phyloP scores from a whole-genome alignment of 1,139 yeast genomes.

The Saccharomyces pastorianus region DNA sequence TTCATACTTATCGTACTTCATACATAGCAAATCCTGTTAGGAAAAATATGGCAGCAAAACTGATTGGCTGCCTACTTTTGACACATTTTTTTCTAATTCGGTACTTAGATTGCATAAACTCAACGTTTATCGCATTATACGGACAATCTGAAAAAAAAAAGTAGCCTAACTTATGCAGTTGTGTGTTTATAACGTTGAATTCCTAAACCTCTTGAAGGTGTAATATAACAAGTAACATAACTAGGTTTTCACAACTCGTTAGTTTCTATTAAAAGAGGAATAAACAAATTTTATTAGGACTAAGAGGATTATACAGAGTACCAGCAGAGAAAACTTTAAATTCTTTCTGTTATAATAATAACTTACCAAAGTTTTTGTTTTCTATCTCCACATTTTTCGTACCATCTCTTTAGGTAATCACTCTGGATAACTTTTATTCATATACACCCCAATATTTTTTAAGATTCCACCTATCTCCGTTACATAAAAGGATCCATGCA shows the following conservation, averaged over 20 bases:
- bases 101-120: background rate
- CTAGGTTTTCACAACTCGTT: background rate
- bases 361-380: background rate
- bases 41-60: background rate
- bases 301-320: background rate
- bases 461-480: background rate
- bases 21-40: background rate
- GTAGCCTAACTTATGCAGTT: background rate
- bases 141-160: background rate
- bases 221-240: background rate
- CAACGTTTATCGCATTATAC: background rate
- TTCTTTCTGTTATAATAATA: background rate
- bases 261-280: background rate
- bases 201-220: background rate
- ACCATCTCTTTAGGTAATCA: background rate
- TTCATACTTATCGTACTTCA: background rate
- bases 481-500: background rate
- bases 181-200: background rate
- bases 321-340: background rate
- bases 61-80: background rate
- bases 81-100: background rate
- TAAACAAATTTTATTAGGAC: background rate
- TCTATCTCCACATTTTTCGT: background rate
- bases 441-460: background rate
- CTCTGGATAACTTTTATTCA: background rate